Evolutionary conservation across 257 asterid species (phyloP).

Genomic region (Phtheirospermum japonicum): DNA sequence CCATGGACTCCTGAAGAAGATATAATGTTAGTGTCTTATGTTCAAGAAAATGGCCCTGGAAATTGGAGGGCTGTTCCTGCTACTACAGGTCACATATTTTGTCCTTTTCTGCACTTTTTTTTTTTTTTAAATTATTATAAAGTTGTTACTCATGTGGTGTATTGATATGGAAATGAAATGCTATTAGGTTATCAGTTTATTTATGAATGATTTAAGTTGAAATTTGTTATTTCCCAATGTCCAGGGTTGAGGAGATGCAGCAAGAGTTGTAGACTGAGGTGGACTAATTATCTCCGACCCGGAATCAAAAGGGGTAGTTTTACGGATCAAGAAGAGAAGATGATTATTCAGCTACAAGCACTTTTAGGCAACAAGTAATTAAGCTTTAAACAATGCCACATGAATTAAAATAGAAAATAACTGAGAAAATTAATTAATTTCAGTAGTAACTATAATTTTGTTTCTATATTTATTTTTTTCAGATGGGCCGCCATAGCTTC

Average conservation of each 20-base stretch:
- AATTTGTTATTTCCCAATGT: background rate
- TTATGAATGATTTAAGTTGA: no score
- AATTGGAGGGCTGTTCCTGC: conserved; percentile 77
- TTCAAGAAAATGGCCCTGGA: conserved; percentile 74
- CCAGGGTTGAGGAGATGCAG: conserved; percentile 87
- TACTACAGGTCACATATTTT: conserved; percentile 42
- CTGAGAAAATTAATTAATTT: no score
- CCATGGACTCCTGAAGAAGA: conserved; percentile 90
- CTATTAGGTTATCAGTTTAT: no score
- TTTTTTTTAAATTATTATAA: no score
- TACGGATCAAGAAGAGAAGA: conserved; percentile 73
- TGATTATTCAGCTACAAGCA: conserved; percentile 34
- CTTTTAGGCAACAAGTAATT: conserved; percentile 96
- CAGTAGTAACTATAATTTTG: no score
- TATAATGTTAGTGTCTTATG: conserved; percentile 61
- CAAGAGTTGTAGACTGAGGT: conserved; percentile 90
- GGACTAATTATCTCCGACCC: conserved; percentile 94
- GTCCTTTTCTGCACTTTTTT: background rate
- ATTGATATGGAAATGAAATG: no score
- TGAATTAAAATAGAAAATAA: no score
- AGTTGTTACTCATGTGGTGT: no score
- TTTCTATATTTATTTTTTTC: background rate
- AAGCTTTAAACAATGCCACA: no score
- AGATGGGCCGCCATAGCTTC: conserved; percentile 99
- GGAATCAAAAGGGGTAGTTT: conserved; percentile 91